phyloP scores from a whole-genome alignment of 208 protist genomes.

The Trypanosoma avium region DNA sequence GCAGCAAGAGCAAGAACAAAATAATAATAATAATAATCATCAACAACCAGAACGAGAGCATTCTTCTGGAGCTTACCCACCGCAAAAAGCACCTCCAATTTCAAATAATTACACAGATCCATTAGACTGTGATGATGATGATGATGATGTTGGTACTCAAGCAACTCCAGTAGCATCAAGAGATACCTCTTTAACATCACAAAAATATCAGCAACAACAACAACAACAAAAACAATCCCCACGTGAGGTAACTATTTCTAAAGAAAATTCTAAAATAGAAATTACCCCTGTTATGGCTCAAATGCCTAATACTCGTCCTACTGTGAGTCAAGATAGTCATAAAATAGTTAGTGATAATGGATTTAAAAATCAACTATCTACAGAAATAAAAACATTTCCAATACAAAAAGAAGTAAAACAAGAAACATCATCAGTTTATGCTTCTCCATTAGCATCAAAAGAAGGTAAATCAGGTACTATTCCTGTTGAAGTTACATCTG shows the following conservation, averaged over 20 bases:
- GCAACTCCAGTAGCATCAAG: not conserved
- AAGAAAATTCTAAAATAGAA: not conserved
- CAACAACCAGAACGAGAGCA: no score
- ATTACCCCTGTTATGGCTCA: not conserved
- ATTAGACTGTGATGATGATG: not conserved
- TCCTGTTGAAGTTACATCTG: conserved; percentile 40
- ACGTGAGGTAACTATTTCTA: not conserved
- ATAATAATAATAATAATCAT: no score
- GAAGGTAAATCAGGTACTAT: not conserved
- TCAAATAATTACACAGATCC: not conserved
- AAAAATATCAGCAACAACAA: not conserved
- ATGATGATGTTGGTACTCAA: not conserved
- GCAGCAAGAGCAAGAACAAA: no score
- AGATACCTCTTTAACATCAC: not conserved
- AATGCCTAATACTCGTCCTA: not conserved
- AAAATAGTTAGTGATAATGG: not conserved
- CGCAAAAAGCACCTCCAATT: not conserved
- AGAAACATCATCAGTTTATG: not conserved
- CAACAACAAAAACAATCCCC: not conserved
- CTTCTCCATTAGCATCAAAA: not conserved
- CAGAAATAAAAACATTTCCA: not conserved
- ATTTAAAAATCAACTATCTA: no score
- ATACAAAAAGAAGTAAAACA: not conserved
- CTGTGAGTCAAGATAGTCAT: not conserved
- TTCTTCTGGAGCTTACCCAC: not conserved